These are phyloP conservation scores for Vaccinium corymbosum DNA, from an alignment of 148 eudicot species.

Conservation along the genomic window DNA sequence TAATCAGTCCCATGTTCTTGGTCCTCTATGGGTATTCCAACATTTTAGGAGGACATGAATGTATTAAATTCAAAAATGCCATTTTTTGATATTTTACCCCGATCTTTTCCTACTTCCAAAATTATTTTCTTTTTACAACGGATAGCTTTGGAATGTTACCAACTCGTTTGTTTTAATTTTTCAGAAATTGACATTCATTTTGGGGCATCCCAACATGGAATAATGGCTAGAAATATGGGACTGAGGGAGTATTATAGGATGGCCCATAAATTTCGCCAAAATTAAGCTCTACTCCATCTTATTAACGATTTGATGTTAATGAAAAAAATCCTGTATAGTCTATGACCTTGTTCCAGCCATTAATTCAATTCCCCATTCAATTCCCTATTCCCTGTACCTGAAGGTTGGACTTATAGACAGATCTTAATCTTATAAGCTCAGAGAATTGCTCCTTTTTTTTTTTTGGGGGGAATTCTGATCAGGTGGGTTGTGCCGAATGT, in stretches of 20 bases:
- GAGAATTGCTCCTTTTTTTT: slow-evolving; percentile 2
- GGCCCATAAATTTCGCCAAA: not conserved
- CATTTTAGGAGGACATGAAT: not conserved
- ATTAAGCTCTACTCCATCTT: not conserved
- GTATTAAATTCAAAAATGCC: not conserved
- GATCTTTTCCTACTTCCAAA: not conserved
- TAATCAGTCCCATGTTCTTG: not conserved
- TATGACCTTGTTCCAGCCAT: not conserved
- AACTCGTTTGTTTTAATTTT: not conserved
- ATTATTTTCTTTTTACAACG: not conserved
- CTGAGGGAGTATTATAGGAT: not conserved
- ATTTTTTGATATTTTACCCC: not conserved
- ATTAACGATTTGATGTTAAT: not conserved
- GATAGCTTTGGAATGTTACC: not conserved
- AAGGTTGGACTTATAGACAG: slow-evolving; percentile 5
- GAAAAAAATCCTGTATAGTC: not conserved
- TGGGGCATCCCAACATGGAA: not conserved
- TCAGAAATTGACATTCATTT: not conserved
- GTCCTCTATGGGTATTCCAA: not conserved
- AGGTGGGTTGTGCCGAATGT: slow-evolving; percentile 98
- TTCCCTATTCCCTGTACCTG: not conserved
- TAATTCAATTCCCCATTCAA: not conserved
- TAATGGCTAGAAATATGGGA: not conserved
- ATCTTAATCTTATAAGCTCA: slow-evolving; percentile 14
- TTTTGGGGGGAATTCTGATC: slow-evolving; percentile 18